phyloP scores from a whole-genome alignment of 225 moss, liverwort and hornwort genomes.

The Marchantia paleacea region DNA sequence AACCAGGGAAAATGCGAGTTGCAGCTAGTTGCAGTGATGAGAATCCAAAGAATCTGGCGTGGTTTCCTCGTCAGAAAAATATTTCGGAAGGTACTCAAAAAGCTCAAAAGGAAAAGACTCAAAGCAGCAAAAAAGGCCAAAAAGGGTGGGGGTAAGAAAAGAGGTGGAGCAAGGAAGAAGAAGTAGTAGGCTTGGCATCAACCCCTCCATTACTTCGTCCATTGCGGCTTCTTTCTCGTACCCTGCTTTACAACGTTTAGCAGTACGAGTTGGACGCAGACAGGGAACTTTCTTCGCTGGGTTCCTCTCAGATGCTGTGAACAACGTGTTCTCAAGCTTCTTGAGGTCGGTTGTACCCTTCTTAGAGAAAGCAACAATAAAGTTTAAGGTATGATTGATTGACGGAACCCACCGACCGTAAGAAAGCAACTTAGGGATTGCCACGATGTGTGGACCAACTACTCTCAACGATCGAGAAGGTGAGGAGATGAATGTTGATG shows the following conservation, averaged over 20 bases:
- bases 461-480: too few species aligned
- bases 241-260: not conserved
- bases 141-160: slow-evolving; percentile 28
- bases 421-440: too few species aligned
- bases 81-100: slow-evolving; percentile 53
- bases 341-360: not conserved
- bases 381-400: too few species aligned
- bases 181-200: not conserved
- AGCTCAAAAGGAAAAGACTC: slow-evolving; percentile 56
- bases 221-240: too few species aligned
- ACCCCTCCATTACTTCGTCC: too few species aligned
- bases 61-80: slow-evolving; percentile 63
- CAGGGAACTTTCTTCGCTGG: not conserved
- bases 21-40: slow-evolving; percentile 53
- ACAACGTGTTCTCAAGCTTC: not conserved
- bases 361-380: not conserved
- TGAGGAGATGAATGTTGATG: too few species aligned
- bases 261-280: not conserved
- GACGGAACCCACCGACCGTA: too few species aligned
- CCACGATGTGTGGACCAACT: too few species aligned
- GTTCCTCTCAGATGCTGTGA: not conserved
- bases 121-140: slow-evolving; percentile 52
- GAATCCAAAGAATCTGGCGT: slow-evolving; percentile 82
- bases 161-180: slow-evolving; percentile 28
- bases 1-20: slow-evolving; percentile 70